Conservation (phyloP, 2,329 filamentous ascomycete genomes). For the Alternaria sp. region DNA sequence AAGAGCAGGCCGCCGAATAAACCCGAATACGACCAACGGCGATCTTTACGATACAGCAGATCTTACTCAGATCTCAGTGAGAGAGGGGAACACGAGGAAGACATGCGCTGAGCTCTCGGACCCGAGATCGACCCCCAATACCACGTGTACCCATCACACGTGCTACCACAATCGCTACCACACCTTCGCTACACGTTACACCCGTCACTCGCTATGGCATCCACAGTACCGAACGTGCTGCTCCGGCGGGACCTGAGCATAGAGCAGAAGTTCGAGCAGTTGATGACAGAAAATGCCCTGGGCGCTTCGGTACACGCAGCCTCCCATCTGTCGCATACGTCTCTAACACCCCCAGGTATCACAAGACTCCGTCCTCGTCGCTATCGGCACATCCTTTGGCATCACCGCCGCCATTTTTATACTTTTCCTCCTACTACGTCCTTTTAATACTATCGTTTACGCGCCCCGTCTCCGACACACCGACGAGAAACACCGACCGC, state of each 20-base stretch:
- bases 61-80: background rate
- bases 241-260: conserved; percentile 38
- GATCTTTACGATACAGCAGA: background rate
- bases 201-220: conserved; percentile 28
- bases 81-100: background rate
- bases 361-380: conserved; percentile 73
- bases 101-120: background rate
- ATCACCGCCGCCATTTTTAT: conserved; percentile 76
- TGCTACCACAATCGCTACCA: background rate
- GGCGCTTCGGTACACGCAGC: conserved; percentile 26
- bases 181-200: conserved; percentile 3
- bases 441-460: conserved; percentile 91
- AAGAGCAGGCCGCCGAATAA: background rate
- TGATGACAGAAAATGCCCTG: conserved; percentile 41
- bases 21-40: background rate
- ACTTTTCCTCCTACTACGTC: conserved; percentile 86
- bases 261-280: conserved; percentile 37
- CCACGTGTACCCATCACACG: background rate
- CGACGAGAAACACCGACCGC: conserved; percentile 87
- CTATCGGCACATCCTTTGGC: conserved; percentile 79
- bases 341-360: conserved; percentile 55
- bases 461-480: conserved; percentile 92
- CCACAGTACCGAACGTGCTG: conserved; percentile 17
- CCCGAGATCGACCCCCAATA: background rate
- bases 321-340: background rate